Evolutionary conservation across 768 basidiomycete species (phyloP), one percentile per base, ranked within the genome.

Genomic region (Mrakia gelida): DNA sequence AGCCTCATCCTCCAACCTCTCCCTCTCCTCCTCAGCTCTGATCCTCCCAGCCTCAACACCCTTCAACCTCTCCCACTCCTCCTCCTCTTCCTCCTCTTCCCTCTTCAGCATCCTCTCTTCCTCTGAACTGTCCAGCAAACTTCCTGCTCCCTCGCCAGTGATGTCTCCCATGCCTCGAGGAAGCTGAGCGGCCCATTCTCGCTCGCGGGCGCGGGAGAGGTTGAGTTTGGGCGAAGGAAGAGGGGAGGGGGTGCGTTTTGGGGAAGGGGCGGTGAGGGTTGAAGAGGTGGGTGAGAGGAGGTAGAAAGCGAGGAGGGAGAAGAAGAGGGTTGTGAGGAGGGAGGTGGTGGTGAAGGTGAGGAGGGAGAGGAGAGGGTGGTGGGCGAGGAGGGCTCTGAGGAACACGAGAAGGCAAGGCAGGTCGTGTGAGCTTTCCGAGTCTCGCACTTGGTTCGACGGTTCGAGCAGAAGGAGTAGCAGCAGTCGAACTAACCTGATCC

Each of bases 181-280:
- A 16, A 75, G 45, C 18, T 34, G 61, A 23, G 63, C 43, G 6
- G 67, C 75, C 75, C 75, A 75, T 45, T 75, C 75, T 30, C 61
- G 28, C 67, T 75, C 75, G n/a, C 75, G 75, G 18, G 63, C 67
- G 23, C 75, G 63, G n/a, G 75, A 75, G 30, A 73, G 56, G 52
- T 73, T 52, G 72, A 73, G 72, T n/a, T 63, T 75, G 45, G 49
- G 34, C 6, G 28, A 34, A 13, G 38, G 5, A 15, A 38, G 41
- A 5, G 54, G 28, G 3, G 15, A n/a, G 23, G 13, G 30, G 28
- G 34, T 1, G 52, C 56, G 61, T 16, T 32, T 26, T 41, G 38
- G 45, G 23, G 34, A 34, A 62, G 65, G 5, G 7, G 41, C 18
- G 30, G 16, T 16, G 30, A 21, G 45, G 16, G 41, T 18, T 21